Conservation (phyloP, 345 rosid species). For the Citrus mangshanensis region DNA sequence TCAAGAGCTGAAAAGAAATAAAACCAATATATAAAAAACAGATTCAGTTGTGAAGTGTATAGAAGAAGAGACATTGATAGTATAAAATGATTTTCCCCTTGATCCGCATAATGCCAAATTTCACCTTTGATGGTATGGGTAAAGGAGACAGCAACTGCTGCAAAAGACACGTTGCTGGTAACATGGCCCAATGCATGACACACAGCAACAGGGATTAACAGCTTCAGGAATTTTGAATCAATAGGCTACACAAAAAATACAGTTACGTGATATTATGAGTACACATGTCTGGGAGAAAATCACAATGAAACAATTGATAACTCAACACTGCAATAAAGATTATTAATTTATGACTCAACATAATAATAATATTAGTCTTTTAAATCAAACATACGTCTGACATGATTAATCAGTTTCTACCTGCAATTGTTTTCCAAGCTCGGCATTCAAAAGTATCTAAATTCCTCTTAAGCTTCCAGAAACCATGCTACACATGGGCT, state of each 20-base stretch:
- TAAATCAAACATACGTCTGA: background rate
- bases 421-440: background rate
- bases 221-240: constrained; percentile 65
- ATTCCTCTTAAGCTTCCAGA: background rate
- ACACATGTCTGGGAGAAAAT: background rate
- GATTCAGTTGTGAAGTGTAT: background rate
- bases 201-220: constrained; percentile 85
- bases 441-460: background rate
- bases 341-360: background rate
- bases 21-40: constrained; percentile 2
- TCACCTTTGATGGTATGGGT: constrained; percentile 91
- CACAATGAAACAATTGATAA: background rate
- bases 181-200: constrained; percentile 97
- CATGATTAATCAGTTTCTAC: background rate
- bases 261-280: background rate
- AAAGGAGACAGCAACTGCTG: constrained; percentile 98
- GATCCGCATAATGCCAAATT: background rate
- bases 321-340: background rate
- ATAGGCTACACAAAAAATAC: constrained; percentile 60
- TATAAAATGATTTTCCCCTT: background rate
- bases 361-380: background rate
- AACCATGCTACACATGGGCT: background rate
- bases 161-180: constrained; percentile 89
- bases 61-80: background rate
- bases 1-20: constrained; percentile 69